Percentiles rank a stretch among this genome's conserved stretches.
phyloP scores from a whole-genome alignment of 768 basidiomycete genomes.

The Phlebiopsis flavidoalba region DNA sequence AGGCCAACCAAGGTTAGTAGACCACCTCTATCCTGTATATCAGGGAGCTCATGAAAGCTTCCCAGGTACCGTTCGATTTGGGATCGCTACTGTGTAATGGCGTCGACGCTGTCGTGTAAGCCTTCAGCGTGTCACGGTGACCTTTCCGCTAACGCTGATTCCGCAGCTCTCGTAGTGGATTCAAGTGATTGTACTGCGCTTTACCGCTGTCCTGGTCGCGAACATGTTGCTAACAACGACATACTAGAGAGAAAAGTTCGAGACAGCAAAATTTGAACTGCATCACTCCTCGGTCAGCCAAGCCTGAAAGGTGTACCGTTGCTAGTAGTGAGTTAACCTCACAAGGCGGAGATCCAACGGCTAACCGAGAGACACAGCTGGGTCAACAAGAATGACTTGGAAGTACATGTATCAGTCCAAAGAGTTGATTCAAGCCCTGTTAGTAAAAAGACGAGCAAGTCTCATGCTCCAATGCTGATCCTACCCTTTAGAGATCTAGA shows the following conservation, averaged over 20 bases:
- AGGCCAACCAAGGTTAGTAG: conserved; percentile 6
- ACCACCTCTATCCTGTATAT: background rate
- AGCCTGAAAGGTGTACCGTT: conserved; percentile 69
- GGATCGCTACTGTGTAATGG: conserved; percentile 92
- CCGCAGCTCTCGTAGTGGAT: conserved; percentile 85
- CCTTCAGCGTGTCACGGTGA: background rate
- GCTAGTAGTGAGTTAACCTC: conserved; percentile 48
- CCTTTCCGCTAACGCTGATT: background rate
- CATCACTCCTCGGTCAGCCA: conserved; percentile 67
- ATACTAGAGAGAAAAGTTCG: conserved; percentile 70
- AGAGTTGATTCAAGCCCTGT: conserved; percentile 79
- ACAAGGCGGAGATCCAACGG: background rate
- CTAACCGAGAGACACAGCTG: conserved; percentile 38
- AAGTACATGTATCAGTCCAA: conserved; percentile 73
- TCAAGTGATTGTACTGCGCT: conserved; percentile 67
- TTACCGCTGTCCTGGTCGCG: background rate
- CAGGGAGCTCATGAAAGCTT: background rate
- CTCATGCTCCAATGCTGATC: background rate
- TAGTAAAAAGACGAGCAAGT: conserved; percentile 21
- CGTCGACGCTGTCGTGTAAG: conserved; percentile 88
- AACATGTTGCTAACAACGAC: background rate
- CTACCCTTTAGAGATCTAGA: conserved; percentile 55
- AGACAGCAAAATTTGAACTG: conserved; percentile 77
- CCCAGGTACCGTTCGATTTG: conserved; percentile 91
- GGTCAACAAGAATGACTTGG: conserved; percentile 93